These are phyloP conservation scores for Alnus rubra DNA, from an alignment of 306 rosid species.

Conservation along the genomic window DNA sequence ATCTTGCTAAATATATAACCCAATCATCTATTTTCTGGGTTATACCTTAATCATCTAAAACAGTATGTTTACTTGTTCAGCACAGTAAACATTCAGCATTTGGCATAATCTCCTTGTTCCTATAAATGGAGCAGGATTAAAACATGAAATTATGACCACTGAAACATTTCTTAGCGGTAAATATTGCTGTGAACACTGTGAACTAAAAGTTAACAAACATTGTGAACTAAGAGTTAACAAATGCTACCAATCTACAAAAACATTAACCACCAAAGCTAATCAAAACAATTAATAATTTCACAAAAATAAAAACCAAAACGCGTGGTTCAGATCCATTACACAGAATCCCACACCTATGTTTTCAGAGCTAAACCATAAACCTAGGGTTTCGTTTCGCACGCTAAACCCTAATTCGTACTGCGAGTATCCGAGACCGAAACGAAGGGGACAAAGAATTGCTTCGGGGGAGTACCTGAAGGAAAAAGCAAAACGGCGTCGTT, in stretches of 20 bases:
- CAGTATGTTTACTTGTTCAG: neutral
- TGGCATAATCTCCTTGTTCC: neutral
- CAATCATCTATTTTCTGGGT: neutral
- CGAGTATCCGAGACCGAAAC: neutral
- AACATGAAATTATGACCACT: neutral
- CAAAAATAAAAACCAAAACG: neutral
- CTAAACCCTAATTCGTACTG: slow-evolving; percentile 40
- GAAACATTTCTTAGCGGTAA: neutral
- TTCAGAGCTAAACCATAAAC: neutral
- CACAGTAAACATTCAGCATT: neutral
- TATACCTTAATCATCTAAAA: neutral
- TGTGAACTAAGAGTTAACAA: neutral
- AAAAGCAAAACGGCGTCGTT: slow-evolving; percentile 26
- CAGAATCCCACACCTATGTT: neutral
- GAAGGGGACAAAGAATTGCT: neutral
- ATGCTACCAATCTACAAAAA: neutral
- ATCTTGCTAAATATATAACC: neutral
- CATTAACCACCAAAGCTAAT: neutral
- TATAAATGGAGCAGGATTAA: neutral
- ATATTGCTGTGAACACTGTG: neutral
- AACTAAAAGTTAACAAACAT: neutral
- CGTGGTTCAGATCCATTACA: neutral
- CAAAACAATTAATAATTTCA: neutral
- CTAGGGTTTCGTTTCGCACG: slow-evolving; percentile 55
- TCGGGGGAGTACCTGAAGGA: slow-evolving; percentile 33